Conservation (phyloP, 495 filamentous ascomycete genomes). For the Rhypophila decipiens region DNA sequence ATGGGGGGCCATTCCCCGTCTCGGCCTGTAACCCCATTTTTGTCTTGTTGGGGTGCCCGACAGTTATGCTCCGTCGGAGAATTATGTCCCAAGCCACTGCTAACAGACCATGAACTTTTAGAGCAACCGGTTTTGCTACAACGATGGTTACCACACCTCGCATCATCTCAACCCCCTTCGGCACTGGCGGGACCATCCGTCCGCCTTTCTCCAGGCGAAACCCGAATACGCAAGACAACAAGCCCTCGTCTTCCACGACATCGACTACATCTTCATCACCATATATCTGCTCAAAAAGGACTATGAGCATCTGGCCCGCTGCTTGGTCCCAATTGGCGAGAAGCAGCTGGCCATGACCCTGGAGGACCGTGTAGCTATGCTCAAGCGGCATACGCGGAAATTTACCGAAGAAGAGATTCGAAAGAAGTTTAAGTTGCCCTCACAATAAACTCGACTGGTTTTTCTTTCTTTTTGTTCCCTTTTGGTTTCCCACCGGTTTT, state of each 20-base stretch:
- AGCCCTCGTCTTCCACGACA: conserved; percentile 61
- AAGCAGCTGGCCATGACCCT: conserved; percentile 56
- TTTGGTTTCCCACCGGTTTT: not conserved
- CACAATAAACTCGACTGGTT: not conserved
- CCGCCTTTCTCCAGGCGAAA: conserved; percentile 55
- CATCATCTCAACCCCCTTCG: conserved; percentile 69
- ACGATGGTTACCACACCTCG: conserved; percentile 74
- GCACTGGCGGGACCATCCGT: conserved; percentile 71
- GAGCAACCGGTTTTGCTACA: conserved; percentile 71
- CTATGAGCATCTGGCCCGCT: conserved; percentile 55
- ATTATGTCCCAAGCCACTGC: no score
- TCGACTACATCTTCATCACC: conserved; percentile 69
- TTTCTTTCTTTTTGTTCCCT: not conserved
- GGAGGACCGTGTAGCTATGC: conserved; percentile 52
- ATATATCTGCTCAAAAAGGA: conserved; percentile 54
- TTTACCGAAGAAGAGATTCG: conserved; percentile 55
- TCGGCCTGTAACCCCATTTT: not conserved
- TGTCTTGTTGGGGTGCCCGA: not conserved
- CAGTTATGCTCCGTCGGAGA: no score
- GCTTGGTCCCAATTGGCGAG: conserved; percentile 59
- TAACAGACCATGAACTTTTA: conserved; percentile 11
- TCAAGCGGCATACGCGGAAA: conserved; percentile 52
- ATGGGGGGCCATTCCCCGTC: no score
- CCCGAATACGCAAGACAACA: conserved; percentile 48
- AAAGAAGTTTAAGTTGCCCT: conserved; percentile 24